These are phyloP conservation scores for Gossypium raimondii DNA, from an alignment of 345 rosid species.

Conservation along the genomic window DNA sequence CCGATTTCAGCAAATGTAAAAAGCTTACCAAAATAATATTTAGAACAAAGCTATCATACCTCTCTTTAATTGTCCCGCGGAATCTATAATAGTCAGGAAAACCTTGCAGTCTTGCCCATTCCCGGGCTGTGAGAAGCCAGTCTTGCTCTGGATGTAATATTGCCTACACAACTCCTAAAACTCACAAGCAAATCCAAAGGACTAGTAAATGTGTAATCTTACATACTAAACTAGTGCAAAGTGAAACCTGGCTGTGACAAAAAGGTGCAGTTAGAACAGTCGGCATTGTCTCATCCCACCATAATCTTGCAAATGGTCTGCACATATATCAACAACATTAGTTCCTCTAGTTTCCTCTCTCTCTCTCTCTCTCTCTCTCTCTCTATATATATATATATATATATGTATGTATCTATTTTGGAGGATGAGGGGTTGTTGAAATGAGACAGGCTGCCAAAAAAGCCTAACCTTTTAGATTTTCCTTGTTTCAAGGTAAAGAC, in stretches of 20 bases:
- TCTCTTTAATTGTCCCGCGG: slow-evolving; percentile 62
- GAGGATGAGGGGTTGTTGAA: neutral
- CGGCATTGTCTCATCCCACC: slow-evolving; percentile 98
- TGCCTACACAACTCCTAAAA: slow-evolving; percentile 39
- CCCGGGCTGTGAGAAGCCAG: slow-evolving; percentile 74
- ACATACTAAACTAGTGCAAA: slow-evolving; percentile 16
- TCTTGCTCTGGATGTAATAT: slow-evolving; percentile 91
- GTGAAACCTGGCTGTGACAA: slow-evolving; percentile 59
- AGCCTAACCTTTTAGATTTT: slow-evolving; percentile 72
- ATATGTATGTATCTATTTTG: neutral
- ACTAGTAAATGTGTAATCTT: slow-evolving; percentile 4
- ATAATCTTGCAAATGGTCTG: slow-evolving; percentile 83
- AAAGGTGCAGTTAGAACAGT: slow-evolving; percentile 62
- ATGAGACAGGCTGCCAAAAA: slow-evolving; percentile 12
- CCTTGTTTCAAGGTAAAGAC: slow-evolving; percentile 63
- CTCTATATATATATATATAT: too few species aligned
- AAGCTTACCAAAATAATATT: neutral
- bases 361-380: too few species aligned
- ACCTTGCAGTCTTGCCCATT: slow-evolving; percentile 90
- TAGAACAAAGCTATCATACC: slow-evolving; percentile 32
- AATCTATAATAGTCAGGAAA: slow-evolving; percentile 95
- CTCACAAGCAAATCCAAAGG: slow-evolving; percentile 10
- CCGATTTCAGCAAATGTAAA: neutral
- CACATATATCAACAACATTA: slow-evolving; percentile 5
- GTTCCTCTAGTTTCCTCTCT: neutral